phyloP scores from a whole-genome alignment of 495 filamentous ascomycete species.

The Hypoxylon fuscum region DNA sequence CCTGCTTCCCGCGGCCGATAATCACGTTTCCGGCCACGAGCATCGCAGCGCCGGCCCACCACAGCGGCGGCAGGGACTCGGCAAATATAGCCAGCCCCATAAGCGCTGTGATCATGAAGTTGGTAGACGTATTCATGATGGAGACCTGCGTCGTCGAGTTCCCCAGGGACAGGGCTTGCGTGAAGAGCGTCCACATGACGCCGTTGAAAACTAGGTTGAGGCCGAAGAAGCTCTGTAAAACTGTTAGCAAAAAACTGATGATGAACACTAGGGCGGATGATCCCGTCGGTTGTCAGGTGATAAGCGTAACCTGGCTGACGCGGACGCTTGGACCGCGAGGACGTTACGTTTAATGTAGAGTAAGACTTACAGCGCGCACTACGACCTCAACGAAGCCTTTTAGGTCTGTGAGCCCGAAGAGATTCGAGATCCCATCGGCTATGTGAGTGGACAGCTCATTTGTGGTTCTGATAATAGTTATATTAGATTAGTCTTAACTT shows the following conservation, averaged over 20 bases:
- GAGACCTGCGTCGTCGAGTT: constrained; percentile 89
- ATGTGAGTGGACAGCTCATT: constrained; percentile 80
- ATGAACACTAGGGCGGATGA: no score
- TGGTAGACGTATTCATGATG: constrained; percentile 91
- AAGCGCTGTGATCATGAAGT: constrained; percentile 92
- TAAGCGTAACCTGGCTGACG: no score
- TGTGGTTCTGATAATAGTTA: constrained; percentile 69
- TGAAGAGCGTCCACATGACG: constrained; percentile 93
- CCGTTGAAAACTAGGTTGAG: constrained; percentile 91
- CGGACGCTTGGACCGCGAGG: no score
- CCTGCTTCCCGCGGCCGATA: constrained; percentile 77
- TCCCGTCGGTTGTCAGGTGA: no score
- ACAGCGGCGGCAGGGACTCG: constrained; percentile 76
- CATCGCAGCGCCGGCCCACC: constrained; percentile 87
- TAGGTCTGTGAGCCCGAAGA: constrained; percentile 64
- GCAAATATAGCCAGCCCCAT: constrained; percentile 78
- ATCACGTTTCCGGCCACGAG: constrained; percentile 91
- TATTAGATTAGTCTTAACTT: neutral
- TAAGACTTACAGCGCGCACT: constrained; percentile 72
- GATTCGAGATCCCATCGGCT: constrained; percentile 67
- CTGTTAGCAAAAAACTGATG: constrained; percentile 12
- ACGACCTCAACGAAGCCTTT: constrained; percentile 68
- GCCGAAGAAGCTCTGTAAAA: constrained; percentile 78
- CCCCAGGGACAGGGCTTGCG: constrained; percentile 81
- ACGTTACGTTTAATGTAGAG: no score